Percentiles rank a stretch among this genome's conserved stretches.
phyloP scores from a whole-genome alignment of 1,139 yeast genomes.

The Kodamaea ohmeri region DNA sequence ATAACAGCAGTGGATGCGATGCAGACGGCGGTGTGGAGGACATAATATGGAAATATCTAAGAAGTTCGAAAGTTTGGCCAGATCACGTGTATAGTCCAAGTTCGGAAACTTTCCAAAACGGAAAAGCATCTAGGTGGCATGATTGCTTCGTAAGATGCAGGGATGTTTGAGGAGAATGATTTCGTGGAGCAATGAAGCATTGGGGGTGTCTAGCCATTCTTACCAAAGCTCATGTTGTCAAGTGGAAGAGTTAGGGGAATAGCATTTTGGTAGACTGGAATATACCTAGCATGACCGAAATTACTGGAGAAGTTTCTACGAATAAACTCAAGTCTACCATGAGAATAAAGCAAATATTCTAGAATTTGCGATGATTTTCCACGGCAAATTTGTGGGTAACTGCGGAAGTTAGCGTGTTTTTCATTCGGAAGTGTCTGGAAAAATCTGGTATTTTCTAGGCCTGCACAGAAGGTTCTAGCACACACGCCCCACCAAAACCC shows the following conservation, averaged over 20 bases:
- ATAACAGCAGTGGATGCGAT: slow-evolving; percentile 4
- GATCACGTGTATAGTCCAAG: not conserved
- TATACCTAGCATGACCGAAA: not conserved
- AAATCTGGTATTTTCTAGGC: slow-evolving; percentile 1
- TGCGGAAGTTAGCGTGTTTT: not conserved
- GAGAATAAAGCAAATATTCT: too few species aligned
- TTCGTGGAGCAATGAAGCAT: too few species aligned
- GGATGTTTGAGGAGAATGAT: not conserved
- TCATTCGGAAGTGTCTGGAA: slow-evolving; percentile 1
- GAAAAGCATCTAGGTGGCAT: not conserved
- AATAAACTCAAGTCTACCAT: too few species aligned
- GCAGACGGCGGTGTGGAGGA: slow-evolving; percentile 15
- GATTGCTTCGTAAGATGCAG: not conserved
- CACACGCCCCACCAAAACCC: slow-evolving; percentile 1
- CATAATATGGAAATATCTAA: slow-evolving; percentile 7
- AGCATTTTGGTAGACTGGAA: not conserved
- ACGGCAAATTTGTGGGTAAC: not conserved
- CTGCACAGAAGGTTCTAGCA: slow-evolving; percentile 6
- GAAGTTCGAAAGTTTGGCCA: not conserved
- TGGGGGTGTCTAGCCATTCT: not conserved
- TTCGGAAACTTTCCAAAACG: not conserved
- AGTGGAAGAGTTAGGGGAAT: too few species aligned
- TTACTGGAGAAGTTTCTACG: not conserved
- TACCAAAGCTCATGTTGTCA: too few species aligned
- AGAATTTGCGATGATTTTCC: not conserved